These are phyloP conservation scores for Trametes polyzona DNA, from an alignment of 1,284 basidiomycete species.

Conservation along the genomic window DNA sequence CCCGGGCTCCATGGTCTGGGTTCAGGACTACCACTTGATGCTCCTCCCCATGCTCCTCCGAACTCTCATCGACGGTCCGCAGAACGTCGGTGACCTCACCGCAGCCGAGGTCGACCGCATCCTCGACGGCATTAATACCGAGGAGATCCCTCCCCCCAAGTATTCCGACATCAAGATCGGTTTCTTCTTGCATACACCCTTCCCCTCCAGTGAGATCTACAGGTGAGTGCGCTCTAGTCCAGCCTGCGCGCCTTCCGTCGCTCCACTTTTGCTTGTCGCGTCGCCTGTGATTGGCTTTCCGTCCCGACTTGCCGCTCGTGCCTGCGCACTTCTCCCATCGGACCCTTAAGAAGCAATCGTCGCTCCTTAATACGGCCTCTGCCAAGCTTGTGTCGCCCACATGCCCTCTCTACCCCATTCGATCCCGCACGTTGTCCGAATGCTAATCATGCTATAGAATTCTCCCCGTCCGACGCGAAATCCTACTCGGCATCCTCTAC, in stretches of 20 bases:
- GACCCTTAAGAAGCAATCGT: conserved; percentile 7
- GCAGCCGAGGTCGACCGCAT: conserved; percentile 74
- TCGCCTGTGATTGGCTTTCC: conserved; percentile 13
- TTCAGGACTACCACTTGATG: conserved; percentile 98
- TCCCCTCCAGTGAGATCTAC: conserved; percentile 98
- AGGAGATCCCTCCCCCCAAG: conserved; percentile 46
- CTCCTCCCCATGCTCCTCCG: conserved; percentile 95
- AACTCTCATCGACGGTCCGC: conserved; percentile 79
- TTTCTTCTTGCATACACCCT: conserved; percentile 98
- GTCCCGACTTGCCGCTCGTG: conserved; percentile 8
- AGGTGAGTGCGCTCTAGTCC: conserved; percentile 55
- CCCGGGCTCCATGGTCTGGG: conserved; percentile 96
- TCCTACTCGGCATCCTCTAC: conserved; percentile 92
- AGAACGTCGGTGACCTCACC: conserved; percentile 63
- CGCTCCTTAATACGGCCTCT: neutral
- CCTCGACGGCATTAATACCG: conserved; percentile 73
- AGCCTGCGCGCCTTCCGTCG: conserved; percentile 4
- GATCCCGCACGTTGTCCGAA: neutral
- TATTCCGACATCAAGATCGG: conserved; percentile 86
- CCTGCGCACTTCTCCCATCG: conserved; percentile 14
- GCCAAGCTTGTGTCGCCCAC: conserved; percentile 12
- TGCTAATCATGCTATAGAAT: conserved; percentile 58
- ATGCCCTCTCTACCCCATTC: conserved; percentile 2
- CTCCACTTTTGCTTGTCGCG: conserved; percentile 3
- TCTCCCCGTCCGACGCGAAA: conserved; percentile 95